Percentiles rank a stretch among this genome's conserved stretches.
Evolutionary conservation across 2,329 filamentous ascomycete species (phyloP).

Genomic region (Fusarium albosuccineum): DNA sequence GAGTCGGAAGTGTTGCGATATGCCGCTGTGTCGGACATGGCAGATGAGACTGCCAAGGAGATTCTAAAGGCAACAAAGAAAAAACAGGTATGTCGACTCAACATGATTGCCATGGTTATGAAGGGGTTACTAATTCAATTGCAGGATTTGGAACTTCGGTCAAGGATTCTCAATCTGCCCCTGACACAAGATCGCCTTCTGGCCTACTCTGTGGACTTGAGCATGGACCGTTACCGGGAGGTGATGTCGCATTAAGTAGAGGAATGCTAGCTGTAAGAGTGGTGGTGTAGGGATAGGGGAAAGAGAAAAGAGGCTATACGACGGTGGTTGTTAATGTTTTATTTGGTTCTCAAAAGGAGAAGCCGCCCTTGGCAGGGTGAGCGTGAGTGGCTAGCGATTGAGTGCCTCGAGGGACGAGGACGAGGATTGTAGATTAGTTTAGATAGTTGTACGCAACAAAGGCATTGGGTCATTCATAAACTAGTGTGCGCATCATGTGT

Average conservation of each 20-base stretch:
- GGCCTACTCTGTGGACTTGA: constrained; percentile 77
- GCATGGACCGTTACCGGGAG: constrained; percentile 75
- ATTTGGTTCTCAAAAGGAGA: constrained; percentile 18
- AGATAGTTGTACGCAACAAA: constrained; percentile 36
- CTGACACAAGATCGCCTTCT: constrained; percentile 80
- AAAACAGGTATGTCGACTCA: constrained; percentile 63
- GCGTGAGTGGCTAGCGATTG: neutral
- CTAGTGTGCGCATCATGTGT: no score
- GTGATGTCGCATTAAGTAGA: constrained; percentile 65
- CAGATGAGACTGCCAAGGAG: constrained; percentile 76
- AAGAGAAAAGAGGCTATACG: constrained; percentile 23
- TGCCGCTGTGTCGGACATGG: constrained; percentile 87
- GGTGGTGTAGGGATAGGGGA: constrained; percentile 10
- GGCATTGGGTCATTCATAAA: neutral
- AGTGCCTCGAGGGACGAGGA: constrained; percentile 20
- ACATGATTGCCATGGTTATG: constrained; percentile 18
- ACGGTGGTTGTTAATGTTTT: constrained; percentile 36
- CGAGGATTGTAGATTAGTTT: constrained; percentile 46
- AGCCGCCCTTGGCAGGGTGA: constrained; percentile 13
- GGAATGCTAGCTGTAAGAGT: constrained; percentile 20
- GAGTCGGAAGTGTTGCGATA: constrained; percentile 65
- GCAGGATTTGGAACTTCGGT: constrained; percentile 54
- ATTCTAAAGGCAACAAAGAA: constrained; percentile 68
- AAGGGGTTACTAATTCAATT: constrained; percentile 35
- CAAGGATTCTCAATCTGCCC: constrained; percentile 68